Evolutionary conservation across 202 grass and related monocot genomes (phyloP).

Genomic region (Alloteropsis angusta): DNA sequence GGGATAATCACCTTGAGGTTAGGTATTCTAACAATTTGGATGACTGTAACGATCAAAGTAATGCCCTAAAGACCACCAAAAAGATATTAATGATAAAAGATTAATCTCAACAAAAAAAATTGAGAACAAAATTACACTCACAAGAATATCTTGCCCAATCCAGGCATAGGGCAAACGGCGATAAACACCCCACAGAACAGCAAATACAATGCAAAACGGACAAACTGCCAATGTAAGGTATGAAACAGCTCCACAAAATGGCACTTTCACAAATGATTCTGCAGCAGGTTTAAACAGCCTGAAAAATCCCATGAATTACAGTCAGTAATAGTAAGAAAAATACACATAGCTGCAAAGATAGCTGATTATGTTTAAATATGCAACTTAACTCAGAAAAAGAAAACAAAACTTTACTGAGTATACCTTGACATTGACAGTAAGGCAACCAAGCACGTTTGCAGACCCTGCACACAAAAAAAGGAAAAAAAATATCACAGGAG

Average conservation of each 20-base stretch:
- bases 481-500: slow-evolving; percentile 20
- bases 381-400: slow-evolving; percentile 16
- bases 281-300: slow-evolving; percentile 89
- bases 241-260: slow-evolving; percentile 87
- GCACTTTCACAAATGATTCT: slow-evolving; percentile 78
- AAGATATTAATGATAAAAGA: background rate
- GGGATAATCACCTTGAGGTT: slow-evolving; percentile 84
- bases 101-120: background rate
- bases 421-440: slow-evolving; percentile 97
- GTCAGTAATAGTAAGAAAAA: slow-evolving; percentile 7
- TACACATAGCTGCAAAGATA: background rate
- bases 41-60: slow-evolving; percentile 85
- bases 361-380: background rate
- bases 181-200: slow-evolving; percentile 82
- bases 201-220: slow-evolving; percentile 74
- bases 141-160: slow-evolving; percentile 99
- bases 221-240: slow-evolving; percentile 80
- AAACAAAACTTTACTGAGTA: background rate
- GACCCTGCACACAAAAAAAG: slow-evolving; percentile 51
- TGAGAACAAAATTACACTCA: slow-evolving; percentile 30
- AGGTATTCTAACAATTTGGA: slow-evolving; percentile 97
- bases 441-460: slow-evolving; percentile 95
- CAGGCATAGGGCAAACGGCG: slow-evolving; percentile 54
- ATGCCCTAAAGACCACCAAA: slow-evolving; percentile 62
- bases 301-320: slow-evolving; percentile 27